Conservation (phyloP, 768 basidiomycete species). For the Crucibulum laeve region DNA sequence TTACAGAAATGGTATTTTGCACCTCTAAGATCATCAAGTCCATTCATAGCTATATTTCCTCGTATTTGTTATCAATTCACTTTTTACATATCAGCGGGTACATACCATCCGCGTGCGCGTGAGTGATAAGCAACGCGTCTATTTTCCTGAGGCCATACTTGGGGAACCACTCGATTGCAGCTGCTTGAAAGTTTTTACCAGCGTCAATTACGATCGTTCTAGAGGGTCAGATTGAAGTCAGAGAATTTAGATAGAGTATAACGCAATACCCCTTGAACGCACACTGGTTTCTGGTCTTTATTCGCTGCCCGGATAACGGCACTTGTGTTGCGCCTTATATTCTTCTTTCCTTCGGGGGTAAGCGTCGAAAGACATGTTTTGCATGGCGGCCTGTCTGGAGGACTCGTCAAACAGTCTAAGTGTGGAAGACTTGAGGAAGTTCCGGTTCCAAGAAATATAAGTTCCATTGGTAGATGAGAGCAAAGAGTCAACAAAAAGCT, state of each 20-base stretch:
- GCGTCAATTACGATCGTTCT: slow-evolving; percentile 82
- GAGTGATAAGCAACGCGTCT: slow-evolving; percentile 69
- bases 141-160: slow-evolving; percentile 63
- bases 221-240: slow-evolving; percentile 6
- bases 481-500: too few relatives aligned
- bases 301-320: slow-evolving; percentile 51
- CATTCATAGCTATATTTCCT: slow-evolving; percentile 64
- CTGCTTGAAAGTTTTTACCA: slow-evolving; percentile 76
- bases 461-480: too few relatives aligned
- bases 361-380: slow-evolving; percentile 66
- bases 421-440: slow-evolving; percentile 72
- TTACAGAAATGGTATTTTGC: slow-evolving; percentile 11
- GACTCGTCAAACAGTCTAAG: slow-evolving; percentile 71
- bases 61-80: not conserved
- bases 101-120: slow-evolving; percentile 79
- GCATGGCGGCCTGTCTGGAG: slow-evolving; percentile 44
- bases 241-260: not conserved
- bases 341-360: slow-evolving; percentile 72
- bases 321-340: slow-evolving; percentile 81
- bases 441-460: slow-evolving; percentile 83
- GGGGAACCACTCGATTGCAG: slow-evolving; percentile 49
- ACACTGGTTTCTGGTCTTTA: slow-evolving; percentile 44
- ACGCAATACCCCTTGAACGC: slow-evolving; percentile 26
- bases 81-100: not conserved
- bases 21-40: slow-evolving; percentile 87